Percentiles rank a stretch among this genome's conserved stretches.
Conservation (phyloP, 257 asterid species). For the Fraxinus quadrangulata region DNA sequence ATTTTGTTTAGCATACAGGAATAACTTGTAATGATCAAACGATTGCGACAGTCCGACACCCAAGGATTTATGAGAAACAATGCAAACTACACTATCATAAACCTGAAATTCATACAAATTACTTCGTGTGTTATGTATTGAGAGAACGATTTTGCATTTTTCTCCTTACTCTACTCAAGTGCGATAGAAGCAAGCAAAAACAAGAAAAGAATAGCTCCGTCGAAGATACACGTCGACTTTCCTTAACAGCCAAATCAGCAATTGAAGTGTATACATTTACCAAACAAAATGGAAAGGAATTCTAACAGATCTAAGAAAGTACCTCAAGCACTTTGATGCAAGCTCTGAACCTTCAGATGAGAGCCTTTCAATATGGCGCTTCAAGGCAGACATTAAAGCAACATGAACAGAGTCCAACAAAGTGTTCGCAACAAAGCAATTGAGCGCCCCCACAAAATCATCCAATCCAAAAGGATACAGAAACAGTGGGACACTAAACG, state of each 20-base stretch:
- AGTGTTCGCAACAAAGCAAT: slow-evolving; percentile 64
- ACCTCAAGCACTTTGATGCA: slow-evolving; percentile 76
- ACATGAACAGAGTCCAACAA: slow-evolving; percentile 84
- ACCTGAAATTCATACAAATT: neutral
- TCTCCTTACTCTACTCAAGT: slow-evolving; percentile 8
- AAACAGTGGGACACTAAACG: slow-evolving; percentile 68
- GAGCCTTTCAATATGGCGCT: slow-evolving; percentile 62
- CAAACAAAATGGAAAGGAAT: neutral
- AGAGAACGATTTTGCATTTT: slow-evolving; percentile 18
- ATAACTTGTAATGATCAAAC: neutral
- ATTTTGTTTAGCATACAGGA: slow-evolving; percentile 3
- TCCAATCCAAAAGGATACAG: slow-evolving; percentile 78
- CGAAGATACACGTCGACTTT: slow-evolving; percentile 9
- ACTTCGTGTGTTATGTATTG: slow-evolving; percentile 5
- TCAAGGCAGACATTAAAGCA: slow-evolving; percentile 65
- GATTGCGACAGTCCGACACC: neutral
- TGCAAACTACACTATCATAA: neutral
- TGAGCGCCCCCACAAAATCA: slow-evolving; percentile 92
- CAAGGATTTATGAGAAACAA: neutral
- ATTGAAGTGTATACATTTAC: neutral
- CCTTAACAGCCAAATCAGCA: neutral
- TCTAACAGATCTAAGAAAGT: slow-evolving; percentile 17
- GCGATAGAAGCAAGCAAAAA: slow-evolving; percentile 19
- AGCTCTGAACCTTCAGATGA: slow-evolving; percentile 63
- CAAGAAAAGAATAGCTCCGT: neutral